Conservation (phyloP, 768 basidiomycete species). For the Leccinum aurantiacum region DNA sequence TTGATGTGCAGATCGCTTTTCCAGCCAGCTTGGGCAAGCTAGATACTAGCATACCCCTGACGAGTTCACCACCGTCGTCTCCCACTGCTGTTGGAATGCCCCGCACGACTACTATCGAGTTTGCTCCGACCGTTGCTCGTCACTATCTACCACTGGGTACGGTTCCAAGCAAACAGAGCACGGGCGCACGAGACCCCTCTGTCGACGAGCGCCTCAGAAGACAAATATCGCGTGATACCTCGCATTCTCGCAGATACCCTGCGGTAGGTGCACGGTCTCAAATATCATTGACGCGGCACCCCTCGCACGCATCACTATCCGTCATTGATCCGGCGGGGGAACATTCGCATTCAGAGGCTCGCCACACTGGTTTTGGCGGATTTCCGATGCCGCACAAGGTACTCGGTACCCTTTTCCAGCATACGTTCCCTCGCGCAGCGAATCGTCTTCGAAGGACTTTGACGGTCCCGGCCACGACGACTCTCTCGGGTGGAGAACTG, state of each 20-base stretch:
- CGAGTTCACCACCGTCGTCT: slow-evolving; percentile 5
- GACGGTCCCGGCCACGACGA: slow-evolving; percentile 72
- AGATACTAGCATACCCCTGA: slow-evolving; percentile 4
- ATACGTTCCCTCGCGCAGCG: slow-evolving; percentile 63
- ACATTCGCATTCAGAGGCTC: slow-evolving; percentile 20
- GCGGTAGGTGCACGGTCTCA: slow-evolving; percentile 10
- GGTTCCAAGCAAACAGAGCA: slow-evolving; percentile 30
- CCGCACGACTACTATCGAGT: slow-evolving; percentile 52
- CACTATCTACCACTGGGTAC: slow-evolving; percentile 25
- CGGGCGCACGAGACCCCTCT: slow-evolving; percentile 1
- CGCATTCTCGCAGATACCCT: slow-evolving; percentile 17
- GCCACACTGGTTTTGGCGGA: slow-evolving; percentile 61
- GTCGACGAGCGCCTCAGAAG: slow-evolving; percentile 10
- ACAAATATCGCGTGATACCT: slow-evolving; percentile 8
- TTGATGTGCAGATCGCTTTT: slow-evolving; percentile 6
- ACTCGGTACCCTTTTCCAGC: slow-evolving; percentile 46
- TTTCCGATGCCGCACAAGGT: slow-evolving; percentile 71
- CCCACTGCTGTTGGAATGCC: slow-evolving; percentile 25
- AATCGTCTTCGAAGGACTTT: slow-evolving; percentile 63
- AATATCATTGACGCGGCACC: slow-evolving; percentile 16
- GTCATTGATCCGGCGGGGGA: slow-evolving; percentile 17
- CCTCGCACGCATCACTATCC: slow-evolving; percentile 15
- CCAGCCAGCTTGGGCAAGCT: slow-evolving; percentile 13
- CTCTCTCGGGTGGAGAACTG: slow-evolving; percentile 41
- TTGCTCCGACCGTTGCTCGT: slow-evolving; percentile 40